phyloP scores from a whole-genome alignment of 1,139 yeast species.

The Geotrichum bryndzae region DNA sequence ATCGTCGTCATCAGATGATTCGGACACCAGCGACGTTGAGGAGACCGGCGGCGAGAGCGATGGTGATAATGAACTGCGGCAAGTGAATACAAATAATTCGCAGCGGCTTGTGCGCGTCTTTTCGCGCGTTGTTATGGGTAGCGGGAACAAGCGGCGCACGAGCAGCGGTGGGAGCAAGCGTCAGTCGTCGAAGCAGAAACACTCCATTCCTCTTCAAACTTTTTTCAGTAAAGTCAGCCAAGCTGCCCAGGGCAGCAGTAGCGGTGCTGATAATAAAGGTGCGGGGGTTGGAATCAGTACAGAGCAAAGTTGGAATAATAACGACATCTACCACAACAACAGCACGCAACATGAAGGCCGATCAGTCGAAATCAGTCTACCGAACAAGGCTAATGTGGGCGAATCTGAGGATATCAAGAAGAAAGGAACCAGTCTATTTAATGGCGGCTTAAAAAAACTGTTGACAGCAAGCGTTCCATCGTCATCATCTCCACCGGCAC shows the following conservation, averaged over 20 bases:
- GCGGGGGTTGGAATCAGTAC: background rate
- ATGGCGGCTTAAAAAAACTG: background rate
- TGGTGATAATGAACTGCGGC: background rate
- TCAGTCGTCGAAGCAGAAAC: background rate
- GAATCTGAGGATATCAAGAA: background rate
- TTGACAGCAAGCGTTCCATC: background rate
- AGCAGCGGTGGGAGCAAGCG: background rate
- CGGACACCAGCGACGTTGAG: background rate
- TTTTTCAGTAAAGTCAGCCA: background rate
- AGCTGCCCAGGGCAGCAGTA: background rate
- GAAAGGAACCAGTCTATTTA: background rate
- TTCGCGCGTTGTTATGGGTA: conserved; percentile 11
- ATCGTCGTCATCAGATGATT: background rate
- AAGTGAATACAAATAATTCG: background rate
- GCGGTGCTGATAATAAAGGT: background rate
- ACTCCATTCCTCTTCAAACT: background rate
- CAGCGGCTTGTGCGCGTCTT: conserved; percentile 13
- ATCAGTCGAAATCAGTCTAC: conserved; percentile 5
- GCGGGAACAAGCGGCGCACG: conserved; percentile 1
- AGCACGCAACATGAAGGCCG: background rate
- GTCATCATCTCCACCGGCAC: background rate
- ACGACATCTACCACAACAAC: background rate
- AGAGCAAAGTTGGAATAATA: background rate
- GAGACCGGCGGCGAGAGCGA: background rate
- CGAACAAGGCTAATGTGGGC: background rate